phyloP scores from a whole-genome alignment of 202 grass and related monocot genomes.

The Zizania palustris region DNA sequence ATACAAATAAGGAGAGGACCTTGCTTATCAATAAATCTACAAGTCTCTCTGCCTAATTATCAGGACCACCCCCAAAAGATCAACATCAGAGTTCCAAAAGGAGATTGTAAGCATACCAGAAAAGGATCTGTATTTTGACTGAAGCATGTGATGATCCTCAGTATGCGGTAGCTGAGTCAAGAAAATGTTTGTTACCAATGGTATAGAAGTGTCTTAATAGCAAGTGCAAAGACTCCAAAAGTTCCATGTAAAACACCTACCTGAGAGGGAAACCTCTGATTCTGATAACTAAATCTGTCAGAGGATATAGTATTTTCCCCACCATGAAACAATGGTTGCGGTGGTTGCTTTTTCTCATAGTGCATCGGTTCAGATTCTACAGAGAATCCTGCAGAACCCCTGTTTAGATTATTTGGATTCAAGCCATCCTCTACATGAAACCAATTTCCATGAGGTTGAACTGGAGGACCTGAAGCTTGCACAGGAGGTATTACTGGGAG shows the following conservation, averaged over 20 bases:
- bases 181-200: conserved; percentile 28
- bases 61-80: conserved; percentile 18
- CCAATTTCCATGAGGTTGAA: conserved; percentile 74
- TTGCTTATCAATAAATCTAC: conserved; percentile 13
- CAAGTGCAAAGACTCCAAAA: conserved; percentile 25
- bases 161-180: conserved; percentile 58
- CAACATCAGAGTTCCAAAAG: conserved; percentile 39
- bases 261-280: conserved; percentile 71
- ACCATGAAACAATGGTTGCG: conserved; percentile 53
- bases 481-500: conserved; percentile 54
- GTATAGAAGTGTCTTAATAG: conserved; percentile 28
- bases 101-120: conserved; percentile 57
- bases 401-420: conserved; percentile 58
- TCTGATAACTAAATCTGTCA: conserved; percentile 67
- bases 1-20: not conserved
- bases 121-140: conserved; percentile 64
- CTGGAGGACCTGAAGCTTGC: conserved; percentile 66
- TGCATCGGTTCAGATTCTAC: conserved; percentile 53
- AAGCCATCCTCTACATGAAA: conserved; percentile 60
- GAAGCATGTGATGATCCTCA: conserved; percentile 55
- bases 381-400: conserved; percentile 53
- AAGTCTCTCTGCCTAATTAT: not conserved
- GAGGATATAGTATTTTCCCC: conserved; percentile 60
- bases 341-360: conserved; percentile 56
- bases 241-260: conserved; percentile 42